Percentiles rank a stretch among this genome's conserved stretches.
Conservation (phyloP, 805 yeast species). For the Ogataea trehaloabstinens region DNA sequence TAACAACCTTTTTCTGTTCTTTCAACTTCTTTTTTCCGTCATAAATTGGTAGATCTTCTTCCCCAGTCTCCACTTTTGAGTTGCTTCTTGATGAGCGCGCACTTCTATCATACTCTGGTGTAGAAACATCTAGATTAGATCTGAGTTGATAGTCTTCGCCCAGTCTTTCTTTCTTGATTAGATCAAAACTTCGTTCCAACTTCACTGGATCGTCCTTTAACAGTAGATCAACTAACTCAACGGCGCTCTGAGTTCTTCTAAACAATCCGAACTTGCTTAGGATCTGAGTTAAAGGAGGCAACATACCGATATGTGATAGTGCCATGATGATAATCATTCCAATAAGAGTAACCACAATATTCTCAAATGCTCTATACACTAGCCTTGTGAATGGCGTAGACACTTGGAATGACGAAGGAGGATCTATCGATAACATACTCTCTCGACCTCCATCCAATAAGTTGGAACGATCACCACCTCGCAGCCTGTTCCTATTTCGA, state of each 20-base stretch:
- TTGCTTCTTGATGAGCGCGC: slow-evolving; percentile 1
- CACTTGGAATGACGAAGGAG: slow-evolving; percentile 17
- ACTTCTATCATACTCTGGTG: slow-evolving; percentile 7
- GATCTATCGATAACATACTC: slow-evolving; percentile 18
- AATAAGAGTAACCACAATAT: slow-evolving; percentile 43
- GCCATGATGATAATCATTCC: slow-evolving; percentile 36
- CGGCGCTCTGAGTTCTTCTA: slow-evolving; percentile 33
- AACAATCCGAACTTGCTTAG: slow-evolving; percentile 31
- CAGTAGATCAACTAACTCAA: slow-evolving; percentile 32
- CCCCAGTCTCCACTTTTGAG: slow-evolving; percentile 2
- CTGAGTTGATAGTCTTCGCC: slow-evolving; percentile 11
- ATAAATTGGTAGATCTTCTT: neutral
- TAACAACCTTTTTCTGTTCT: slow-evolving; percentile 12
- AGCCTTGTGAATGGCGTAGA: slow-evolving; percentile 22
- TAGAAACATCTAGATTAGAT: slow-evolving; percentile 4
- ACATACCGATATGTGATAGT: slow-evolving; percentile 36
- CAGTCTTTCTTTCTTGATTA: slow-evolving; percentile 24
- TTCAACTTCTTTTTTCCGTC: slow-evolving; percentile 1
- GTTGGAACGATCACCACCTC: slow-evolving; percentile 6
- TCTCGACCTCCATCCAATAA: slow-evolving; percentile 13
- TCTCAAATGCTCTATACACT: slow-evolving; percentile 40
- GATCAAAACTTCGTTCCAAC: slow-evolving; percentile 24
- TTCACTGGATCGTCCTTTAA: slow-evolving; percentile 27
- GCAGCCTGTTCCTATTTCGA: slow-evolving; percentile 6
- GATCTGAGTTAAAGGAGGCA: slow-evolving; percentile 34